Evolutionary conservation across 2,329 filamentous ascomycete genomes (phyloP).

Genomic region (Chaetoscypha palmicola): DNA sequence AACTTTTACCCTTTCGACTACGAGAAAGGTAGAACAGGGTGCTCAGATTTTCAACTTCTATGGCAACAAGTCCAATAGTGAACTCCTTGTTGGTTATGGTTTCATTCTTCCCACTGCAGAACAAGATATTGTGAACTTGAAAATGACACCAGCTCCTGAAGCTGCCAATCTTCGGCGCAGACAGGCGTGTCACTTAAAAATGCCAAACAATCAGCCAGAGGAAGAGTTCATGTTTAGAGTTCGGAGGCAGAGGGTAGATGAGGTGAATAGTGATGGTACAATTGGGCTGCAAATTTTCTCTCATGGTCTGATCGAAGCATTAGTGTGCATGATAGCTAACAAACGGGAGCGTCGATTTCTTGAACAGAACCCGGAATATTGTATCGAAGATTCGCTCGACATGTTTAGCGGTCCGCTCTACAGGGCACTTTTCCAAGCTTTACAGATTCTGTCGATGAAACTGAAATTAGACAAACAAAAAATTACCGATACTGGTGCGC

Average conservation of each 20-base stretch:
- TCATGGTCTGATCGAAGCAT: constrained; percentile 23
- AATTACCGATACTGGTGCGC: constrained; percentile 9
- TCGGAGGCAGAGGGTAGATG: not conserved
- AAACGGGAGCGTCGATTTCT: constrained; percentile 17
- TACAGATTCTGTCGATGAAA: constrained; percentile 17
- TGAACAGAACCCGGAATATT: constrained; percentile 11
- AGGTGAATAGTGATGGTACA: not conserved
- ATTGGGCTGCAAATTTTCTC: constrained; percentile 17
- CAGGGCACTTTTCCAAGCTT: constrained; percentile 14
- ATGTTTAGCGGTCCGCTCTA: constrained; percentile 14
- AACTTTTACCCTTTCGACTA: constrained; percentile 39
- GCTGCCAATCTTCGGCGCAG: constrained; percentile 16
- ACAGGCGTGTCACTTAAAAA: constrained; percentile 18
- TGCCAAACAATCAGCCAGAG: constrained; percentile 3
- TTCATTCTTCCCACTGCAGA: constrained; percentile 44
- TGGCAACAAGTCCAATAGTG: constrained; percentile 67
- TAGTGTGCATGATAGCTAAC: constrained; percentile 27
- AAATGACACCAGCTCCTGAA: constrained; percentile 17
- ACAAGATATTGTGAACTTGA: constrained; percentile 31
- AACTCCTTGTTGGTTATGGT: constrained; percentile 58
- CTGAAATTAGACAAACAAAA: constrained; percentile 15
- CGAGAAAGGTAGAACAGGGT: constrained; percentile 41
- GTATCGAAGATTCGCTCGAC: constrained; percentile 13
- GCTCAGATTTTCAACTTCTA: constrained; percentile 63
- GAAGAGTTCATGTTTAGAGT: constrained; percentile 27